Evolutionary conservation across 176 grass and related monocot species (phyloP).

Genomic region (Stipa capillata): DNA sequence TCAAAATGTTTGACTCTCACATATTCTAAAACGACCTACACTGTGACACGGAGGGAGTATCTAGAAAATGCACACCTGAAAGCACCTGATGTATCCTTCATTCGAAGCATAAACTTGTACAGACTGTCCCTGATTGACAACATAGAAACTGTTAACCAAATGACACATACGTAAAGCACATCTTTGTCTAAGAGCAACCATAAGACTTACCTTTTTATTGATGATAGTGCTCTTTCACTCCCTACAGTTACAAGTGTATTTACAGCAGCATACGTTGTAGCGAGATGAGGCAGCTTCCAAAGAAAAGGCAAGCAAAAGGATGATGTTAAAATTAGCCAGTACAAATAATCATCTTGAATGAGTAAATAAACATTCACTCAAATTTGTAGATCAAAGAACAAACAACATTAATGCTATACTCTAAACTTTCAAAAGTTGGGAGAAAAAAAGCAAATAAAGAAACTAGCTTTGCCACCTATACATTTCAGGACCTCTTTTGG

Average conservation of each 20-base stretch:
- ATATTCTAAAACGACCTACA: too few relatives aligned
- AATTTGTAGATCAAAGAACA: not conserved
- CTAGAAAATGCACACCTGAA: conserved; percentile 59
- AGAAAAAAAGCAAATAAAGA: not conserved
- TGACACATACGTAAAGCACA: not conserved
- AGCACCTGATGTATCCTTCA: conserved; percentile 87
- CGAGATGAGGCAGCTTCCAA: conserved; percentile 82
- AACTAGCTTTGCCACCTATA: not conserved
- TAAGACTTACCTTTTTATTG: conserved; percentile 77
- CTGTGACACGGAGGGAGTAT: too few relatives aligned
- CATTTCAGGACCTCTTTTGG: too few relatives aligned
- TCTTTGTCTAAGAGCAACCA: not conserved
- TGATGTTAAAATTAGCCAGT: not conserved
- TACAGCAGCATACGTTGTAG: conserved; percentile 96
- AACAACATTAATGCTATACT: not conserved
- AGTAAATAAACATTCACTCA: not conserved
- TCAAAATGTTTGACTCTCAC: too few relatives aligned
- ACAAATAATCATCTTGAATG: not conserved
- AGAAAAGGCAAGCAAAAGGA: conserved; percentile 9
- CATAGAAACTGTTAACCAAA: conserved; percentile 20
- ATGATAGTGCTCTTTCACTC: conserved; percentile 70
- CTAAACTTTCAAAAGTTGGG: not conserved
- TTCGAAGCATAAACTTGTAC: conserved; percentile 62
- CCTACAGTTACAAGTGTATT: conserved; percentile 83
- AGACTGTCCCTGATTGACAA: conserved; percentile 56